Base-by-base conservation (phyloP, 352 stramenopile genomes). In the Phytopythium helicoides region DNA sequence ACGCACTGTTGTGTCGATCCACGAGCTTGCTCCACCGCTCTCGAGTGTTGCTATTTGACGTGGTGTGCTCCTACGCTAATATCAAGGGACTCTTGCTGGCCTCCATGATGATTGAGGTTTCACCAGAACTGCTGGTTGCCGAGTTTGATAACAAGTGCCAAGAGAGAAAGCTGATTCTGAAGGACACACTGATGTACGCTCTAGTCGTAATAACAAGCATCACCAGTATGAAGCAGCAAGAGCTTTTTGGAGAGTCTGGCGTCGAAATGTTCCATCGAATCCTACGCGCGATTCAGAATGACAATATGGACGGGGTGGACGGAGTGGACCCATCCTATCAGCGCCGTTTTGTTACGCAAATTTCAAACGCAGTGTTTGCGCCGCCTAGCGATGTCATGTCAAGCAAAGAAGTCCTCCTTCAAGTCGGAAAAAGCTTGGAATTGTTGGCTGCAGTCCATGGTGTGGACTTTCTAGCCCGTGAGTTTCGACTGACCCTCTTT, bases 61-160 rank as follows among this genome's bases (percentile, higher is more conserved):
- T 87, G 10, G 10, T 85, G 16, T 52, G 64, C 21, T 47, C 42
- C 8, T 73, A 81, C 46, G 48, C 60, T 1, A 66, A 72, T 39
- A 77, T 87, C 22, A 65, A 63, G 36, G 76, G 73, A 0, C 23
- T 87, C 7, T 78, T 71, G 40, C 78, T 73, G 3, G 51, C 68
- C 8, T 55, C 60, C 44, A 47, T 44, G 0, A 78, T 86, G 44
- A 22, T 80, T 8, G 62, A 76, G 23, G 57, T 72, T 2, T 54
- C 71, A 11, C 64, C 75, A 0, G 53, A 58, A 1, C 44, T 79
- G 0, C 41, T 86, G 12, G 54, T 58, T 25, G 59, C 56, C 9
- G 54, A 69, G 44, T 75, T 75, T 28, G 69, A 79, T 41, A 1
- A 48, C 9, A 59, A 60, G n/a, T 72, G 62, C 14, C 21, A 44